Percentiles rank a stretch among this genome's conserved stretches.
phyloP scores from a whole-genome alignment of 2,329 filamentous ascomycete genomes.

The Pseudogymnoascus sp. region DNA sequence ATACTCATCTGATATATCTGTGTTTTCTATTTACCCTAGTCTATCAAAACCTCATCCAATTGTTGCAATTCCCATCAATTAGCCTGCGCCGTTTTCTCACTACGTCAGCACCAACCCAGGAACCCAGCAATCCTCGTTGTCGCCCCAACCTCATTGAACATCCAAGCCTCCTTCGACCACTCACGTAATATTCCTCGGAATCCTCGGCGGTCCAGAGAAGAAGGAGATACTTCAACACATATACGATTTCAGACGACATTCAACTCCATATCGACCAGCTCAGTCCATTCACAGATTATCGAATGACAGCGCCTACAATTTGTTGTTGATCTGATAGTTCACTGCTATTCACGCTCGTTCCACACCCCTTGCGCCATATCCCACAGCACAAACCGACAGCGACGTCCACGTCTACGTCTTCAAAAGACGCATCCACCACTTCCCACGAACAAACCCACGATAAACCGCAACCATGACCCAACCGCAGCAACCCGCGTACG shows the following conservation, averaged over 20 bases:
- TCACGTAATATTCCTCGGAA: not conserved
- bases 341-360: slow-evolving; percentile 9
- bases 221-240: not conserved
- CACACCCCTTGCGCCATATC: not conserved
- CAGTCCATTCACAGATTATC: not conserved
- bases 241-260: not conserved
- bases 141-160: not conserved
- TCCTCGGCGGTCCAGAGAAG: not conserved
- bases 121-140: not conserved
- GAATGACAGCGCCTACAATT: not conserved
- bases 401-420: not conserved
- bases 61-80: not conserved
- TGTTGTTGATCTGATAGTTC: slow-evolving; percentile 1
- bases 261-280: not conserved
- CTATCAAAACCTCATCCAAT: not conserved
- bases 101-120: not conserved
- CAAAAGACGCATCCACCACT: not conserved
- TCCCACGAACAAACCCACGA: not conserved
- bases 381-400: not conserved
- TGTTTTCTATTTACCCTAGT: not conserved
- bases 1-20: not conserved
- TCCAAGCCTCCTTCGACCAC: not conserved
- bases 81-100: not conserved
- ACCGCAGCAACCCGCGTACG: not conserved
- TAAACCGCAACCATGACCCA: slow-evolving; percentile 8